Conservation (phyloP, 2,329 filamentous ascomycete genomes). For the Fusarium sp. region DNA sequence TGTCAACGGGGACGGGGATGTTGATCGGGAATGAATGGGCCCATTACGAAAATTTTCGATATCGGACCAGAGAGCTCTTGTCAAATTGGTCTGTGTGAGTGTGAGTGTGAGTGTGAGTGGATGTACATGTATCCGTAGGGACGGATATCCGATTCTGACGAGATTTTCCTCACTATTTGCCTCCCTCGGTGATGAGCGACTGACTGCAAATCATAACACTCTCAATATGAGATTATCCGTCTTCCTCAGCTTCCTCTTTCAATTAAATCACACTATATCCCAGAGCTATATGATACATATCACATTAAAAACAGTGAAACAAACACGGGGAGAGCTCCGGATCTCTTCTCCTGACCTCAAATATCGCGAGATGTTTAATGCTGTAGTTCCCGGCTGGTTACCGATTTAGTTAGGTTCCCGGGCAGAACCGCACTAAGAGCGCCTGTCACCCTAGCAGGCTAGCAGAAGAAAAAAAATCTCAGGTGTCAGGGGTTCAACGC, state of each 20-base stretch:
- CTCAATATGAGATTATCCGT: not conserved
- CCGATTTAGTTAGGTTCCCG: constrained; percentile 18
- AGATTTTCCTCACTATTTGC: constrained; percentile 27
- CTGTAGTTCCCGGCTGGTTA: constrained; percentile 26
- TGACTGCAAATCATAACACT: constrained; percentile 24
- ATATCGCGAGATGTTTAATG: constrained; percentile 37
- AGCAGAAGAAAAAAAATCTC: constrained; percentile 10
- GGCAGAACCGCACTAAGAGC: constrained; percentile 10
- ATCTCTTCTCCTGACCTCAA: not conserved
- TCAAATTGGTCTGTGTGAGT: constrained; percentile 21
- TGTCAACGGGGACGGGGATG: constrained; percentile 28
- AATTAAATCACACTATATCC: not conserved
- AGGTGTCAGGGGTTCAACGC: constrained; percentile 15
- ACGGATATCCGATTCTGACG: constrained; percentile 3
- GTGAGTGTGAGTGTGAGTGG: too few relatives aligned
- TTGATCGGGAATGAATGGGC: constrained; percentile 44
- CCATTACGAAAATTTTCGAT: constrained; percentile 46
- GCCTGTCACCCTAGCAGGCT: not conserved
- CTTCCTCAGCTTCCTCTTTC: constrained; percentile 9
- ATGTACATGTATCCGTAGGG: not conserved
- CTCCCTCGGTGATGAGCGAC: too few relatives aligned
- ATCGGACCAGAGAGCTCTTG: constrained; percentile 14
- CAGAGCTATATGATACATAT: not conserved
- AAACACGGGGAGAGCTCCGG: not conserved
- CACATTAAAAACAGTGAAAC: not conserved